A percentile compares a stretch with the other conserved stretches of the same genome.
These are phyloP conservation scores for Podospora anserina DNA, from an alignment of 495 filamentous ascomycete species.

Conservation along the genomic window DNA sequence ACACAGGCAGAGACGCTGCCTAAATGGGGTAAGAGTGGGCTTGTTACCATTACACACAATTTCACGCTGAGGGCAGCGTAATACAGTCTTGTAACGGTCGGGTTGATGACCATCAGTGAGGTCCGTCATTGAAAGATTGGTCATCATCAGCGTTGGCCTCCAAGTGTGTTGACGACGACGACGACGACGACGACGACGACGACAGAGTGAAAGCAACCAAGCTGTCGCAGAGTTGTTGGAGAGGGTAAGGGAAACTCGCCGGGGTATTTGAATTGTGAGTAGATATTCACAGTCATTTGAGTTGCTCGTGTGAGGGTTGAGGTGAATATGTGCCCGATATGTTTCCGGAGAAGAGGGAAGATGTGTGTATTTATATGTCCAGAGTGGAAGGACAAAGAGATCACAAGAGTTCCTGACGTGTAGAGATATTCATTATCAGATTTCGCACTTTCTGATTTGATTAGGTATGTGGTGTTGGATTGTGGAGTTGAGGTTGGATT, in stretches of 20 bases:
- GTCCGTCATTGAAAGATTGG: neutral
- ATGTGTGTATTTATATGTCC: neutral
- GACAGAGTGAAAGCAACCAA: neutral
- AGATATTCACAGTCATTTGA: neutral
- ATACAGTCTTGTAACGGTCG: too few species aligned
- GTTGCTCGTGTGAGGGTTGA: neutral
- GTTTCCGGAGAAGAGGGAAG: slow-evolving; percentile 8
- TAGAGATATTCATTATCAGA: too few species aligned
- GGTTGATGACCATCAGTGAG: too few species aligned
- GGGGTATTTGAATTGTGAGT: neutral
- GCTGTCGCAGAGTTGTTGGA: neutral
- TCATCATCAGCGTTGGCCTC: neutral
- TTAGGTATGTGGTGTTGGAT: neutral
- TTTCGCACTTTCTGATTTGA: neutral
- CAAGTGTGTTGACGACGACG: neutral
- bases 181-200: too few species aligned
- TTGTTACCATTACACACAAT: too few species aligned
- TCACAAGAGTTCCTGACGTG: neutral
- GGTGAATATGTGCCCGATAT: slow-evolving; percentile 17
- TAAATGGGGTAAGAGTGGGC: too few species aligned
- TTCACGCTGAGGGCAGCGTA: too few species aligned
- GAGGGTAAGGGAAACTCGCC: neutral
- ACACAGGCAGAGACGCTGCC: too few species aligned
- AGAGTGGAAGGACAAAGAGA: neutral
- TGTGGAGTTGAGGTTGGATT: too few species aligned